Conservation (phyloP, 768 basidiomycete genomes). For the Leccinum subgranulosum region DNA sequence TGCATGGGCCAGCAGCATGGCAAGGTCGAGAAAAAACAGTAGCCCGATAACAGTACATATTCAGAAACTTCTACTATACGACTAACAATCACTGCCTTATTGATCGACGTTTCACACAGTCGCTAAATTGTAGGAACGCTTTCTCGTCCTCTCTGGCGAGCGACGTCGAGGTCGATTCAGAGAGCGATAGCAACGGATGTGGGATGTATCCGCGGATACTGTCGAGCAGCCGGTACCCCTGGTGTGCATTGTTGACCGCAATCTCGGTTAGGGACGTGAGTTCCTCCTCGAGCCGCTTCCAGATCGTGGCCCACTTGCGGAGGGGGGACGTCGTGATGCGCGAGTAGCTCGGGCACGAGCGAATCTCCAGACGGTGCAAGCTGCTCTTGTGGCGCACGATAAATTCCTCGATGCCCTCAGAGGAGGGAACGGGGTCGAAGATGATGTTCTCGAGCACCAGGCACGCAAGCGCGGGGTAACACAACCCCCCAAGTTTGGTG, state of each 20-base stretch:
- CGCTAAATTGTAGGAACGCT: slow-evolving; percentile 6
- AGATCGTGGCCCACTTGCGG: slow-evolving; percentile 28
- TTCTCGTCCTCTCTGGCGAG: slow-evolving; percentile 11
- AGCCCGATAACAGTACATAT: too few species aligned
- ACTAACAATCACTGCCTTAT: too few species aligned
- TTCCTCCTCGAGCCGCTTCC: slow-evolving; percentile 22
- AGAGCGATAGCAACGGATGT: slow-evolving; percentile 3
- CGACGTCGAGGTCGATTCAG: not conserved
- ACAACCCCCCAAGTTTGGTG: slow-evolving; percentile 14
- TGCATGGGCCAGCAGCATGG: too few species aligned
- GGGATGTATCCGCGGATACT: slow-evolving; percentile 20
- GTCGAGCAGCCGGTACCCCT: slow-evolving; percentile 25
- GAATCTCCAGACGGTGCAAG: slow-evolving; percentile 23
- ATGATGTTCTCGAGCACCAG: slow-evolving; percentile 30
- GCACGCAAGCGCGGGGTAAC: slow-evolving; percentile 25
- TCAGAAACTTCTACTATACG: too few species aligned
- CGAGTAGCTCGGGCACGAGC: slow-evolving; percentile 25
- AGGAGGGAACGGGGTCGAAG: slow-evolving; percentile 21
- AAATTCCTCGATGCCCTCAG: slow-evolving; percentile 28
- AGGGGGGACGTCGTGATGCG: slow-evolving; percentile 5
- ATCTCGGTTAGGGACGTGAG: slow-evolving; percentile 22
- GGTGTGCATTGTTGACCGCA: slow-evolving; percentile 11
- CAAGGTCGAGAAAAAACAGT: too few species aligned
- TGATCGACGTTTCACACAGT: slow-evolving; percentile 11
- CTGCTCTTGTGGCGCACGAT: slow-evolving; percentile 28